Conservation (phyloP, 176 grass and related monocot genomes). For the Avena eriantha region DNA sequence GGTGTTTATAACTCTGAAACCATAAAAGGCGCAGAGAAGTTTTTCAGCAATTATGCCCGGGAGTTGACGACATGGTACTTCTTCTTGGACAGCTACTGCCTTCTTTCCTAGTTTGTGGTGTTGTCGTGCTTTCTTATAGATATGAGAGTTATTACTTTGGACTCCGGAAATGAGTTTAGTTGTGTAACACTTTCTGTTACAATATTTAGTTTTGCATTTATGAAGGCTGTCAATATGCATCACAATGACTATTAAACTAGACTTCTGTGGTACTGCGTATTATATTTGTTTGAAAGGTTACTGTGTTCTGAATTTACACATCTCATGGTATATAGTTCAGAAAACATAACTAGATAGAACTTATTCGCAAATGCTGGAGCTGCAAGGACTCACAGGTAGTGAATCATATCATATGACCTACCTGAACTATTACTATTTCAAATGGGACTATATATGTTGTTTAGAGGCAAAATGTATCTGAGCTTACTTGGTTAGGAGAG, state of each 20-base stretch:
- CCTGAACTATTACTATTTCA: background rate
- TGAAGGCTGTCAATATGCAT: slow-evolving; percentile 7
- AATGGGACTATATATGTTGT: slow-evolving; percentile 23
- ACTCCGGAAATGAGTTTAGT: slow-evolving; percentile 14
- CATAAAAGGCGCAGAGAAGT: slow-evolving; percentile 69
- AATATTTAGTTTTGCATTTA: slow-evolving; percentile 28
- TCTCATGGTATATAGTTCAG: background rate
- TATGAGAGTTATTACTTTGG: slow-evolving; percentile 15
- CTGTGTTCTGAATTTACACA: background rate
- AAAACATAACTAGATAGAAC: slow-evolving; percentile 6
- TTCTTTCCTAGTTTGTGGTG: slow-evolving; percentile 12
- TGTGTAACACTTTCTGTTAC: background rate
- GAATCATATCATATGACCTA: slow-evolving; percentile 10
- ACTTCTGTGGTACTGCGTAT: background rate
- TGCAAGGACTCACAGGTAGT: slow-evolving; percentile 1
- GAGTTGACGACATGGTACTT: slow-evolving; percentile 62
- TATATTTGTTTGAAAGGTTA: slow-evolving; percentile 16
- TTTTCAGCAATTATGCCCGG: slow-evolving; percentile 64
- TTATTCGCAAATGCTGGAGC: slow-evolving; percentile 17
- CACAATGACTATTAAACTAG: slow-evolving; percentile 20
- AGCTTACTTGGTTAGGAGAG: background rate
- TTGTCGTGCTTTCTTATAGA: background rate
- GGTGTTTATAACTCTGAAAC: slow-evolving; percentile 91
- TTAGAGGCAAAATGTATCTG: background rate
- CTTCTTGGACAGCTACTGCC: slow-evolving; percentile 12